Percentiles rank a stretch among this genome's conserved stretches.
These are phyloP conservation scores for Tetraselmis striata DNA, from an alignment of 139 green algal genomes.

Conservation along the genomic window DNA sequence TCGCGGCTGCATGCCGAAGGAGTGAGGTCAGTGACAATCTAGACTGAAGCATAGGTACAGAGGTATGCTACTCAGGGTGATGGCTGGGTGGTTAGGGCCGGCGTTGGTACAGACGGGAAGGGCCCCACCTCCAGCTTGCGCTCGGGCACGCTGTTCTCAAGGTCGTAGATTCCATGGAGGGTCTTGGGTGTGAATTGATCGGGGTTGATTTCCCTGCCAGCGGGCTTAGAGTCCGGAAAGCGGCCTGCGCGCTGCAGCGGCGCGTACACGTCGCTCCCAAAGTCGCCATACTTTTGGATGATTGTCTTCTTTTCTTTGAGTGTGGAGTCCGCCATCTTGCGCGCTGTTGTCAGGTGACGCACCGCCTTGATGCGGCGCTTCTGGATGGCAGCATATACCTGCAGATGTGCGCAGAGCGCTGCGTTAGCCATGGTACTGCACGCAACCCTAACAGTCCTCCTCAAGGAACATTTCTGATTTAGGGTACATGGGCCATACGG, in stretches of 20 bases:
- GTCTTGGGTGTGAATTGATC: slow-evolving; percentile 43
- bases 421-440: too few relatives aligned
- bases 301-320: slow-evolving; percentile 35
- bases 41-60: too few relatives aligned
- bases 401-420: too few relatives aligned
- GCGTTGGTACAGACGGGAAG: too few relatives aligned
- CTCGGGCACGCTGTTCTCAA: slow-evolving; percentile 37
- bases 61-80: too few relatives aligned
- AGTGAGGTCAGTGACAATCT: too few relatives aligned
- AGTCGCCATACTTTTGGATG: slow-evolving; percentile 54
- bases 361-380: slow-evolving; percentile 58
- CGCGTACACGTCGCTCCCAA: slow-evolving; percentile 57
- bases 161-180: slow-evolving; percentile 31
- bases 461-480: too few relatives aligned
- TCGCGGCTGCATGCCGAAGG: not conserved
- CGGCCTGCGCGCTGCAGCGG: slow-evolving; percentile 55
- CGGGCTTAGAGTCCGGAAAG: slow-evolving; percentile 46
- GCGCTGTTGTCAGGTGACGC: slow-evolving; percentile 50
- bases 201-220: slow-evolving; percentile 48
- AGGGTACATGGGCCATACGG: too few relatives aligned
- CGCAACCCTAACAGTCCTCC: too few relatives aligned
- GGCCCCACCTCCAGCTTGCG: not conserved
- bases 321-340: slow-evolving; percentile 44
- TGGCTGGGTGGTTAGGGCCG: too few relatives aligned
- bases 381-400: slow-evolving; percentile 26